Evolutionary conservation across 2,329 filamentous ascomycete species (phyloP).

Genomic region (Stromatinia cepivora): DNA sequence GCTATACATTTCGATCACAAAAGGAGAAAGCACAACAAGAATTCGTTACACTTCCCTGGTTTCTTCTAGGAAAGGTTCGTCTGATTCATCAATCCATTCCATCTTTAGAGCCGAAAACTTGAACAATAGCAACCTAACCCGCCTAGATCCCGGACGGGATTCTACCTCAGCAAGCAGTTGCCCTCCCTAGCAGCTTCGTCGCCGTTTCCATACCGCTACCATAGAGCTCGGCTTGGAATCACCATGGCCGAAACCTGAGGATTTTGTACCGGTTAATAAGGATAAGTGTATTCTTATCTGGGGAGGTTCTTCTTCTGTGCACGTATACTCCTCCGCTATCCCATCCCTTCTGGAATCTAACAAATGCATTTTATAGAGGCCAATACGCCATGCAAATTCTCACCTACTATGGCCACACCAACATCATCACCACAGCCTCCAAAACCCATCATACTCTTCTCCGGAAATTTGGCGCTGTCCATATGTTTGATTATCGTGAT

Average conservation of each 20-base stretch:
- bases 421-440: conserved; percentile 44
- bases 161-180: background rate
- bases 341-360: background rate
- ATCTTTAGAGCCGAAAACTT: too few species aligned
- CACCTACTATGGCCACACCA: conserved; percentile 52
- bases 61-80: background rate
- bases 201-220: background rate
- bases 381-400: conserved; percentile 47
- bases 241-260: background rate
- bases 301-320: conserved; percentile 7
- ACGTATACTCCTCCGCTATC: background rate
- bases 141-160: background rate
- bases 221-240: background rate
- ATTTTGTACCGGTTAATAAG: background rate
- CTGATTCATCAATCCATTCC: too few species aligned
- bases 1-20: background rate
- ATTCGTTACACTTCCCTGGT: background rate
- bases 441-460: conserved; percentile 38
- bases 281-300: background rate
- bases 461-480: conserved; percentile 27
- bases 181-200: background rate
- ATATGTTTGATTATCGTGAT: conserved; percentile 40
- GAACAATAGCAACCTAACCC: background rate
- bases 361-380: background rate
- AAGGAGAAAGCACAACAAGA: background rate